Evolutionary conservation across 106 monocot species (phyloP).

Genomic region (Phalaenopsis aphrodite): DNA sequence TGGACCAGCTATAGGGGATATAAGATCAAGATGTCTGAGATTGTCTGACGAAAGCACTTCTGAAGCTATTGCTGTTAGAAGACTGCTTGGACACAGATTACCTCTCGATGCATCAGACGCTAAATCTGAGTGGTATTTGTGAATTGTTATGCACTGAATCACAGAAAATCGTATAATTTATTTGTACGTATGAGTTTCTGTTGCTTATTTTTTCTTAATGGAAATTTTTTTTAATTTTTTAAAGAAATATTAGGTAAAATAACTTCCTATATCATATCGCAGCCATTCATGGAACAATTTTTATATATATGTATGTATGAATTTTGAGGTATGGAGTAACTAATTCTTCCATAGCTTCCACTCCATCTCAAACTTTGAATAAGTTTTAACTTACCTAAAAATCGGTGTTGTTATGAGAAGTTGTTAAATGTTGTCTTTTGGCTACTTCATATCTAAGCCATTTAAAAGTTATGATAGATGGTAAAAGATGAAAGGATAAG

Average conservation of each 20-base stretch:
- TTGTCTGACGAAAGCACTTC: constrained; percentile 91
- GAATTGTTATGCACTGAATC: not conserved
- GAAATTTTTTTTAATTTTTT: not conserved
- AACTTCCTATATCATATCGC: too few species aligned
- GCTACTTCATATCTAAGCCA: not conserved
- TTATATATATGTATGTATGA: not conserved
- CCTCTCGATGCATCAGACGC: constrained; percentile 64
- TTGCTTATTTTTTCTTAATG: not conserved
- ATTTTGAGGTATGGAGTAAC: too few species aligned
- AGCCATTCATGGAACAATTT: not conserved
- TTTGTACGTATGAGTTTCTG: not conserved
- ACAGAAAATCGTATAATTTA: not conserved
- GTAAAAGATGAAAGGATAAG: not conserved
- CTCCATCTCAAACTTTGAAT: not conserved
- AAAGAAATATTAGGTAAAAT: not conserved
- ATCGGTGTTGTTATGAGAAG: not conserved
- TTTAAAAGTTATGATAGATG: not conserved
- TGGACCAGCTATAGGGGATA: constrained; percentile 97
- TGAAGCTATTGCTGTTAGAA: constrained; percentile 84
- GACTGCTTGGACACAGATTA: constrained; percentile 87
- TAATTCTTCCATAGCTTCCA: not conserved
- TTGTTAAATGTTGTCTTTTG: not conserved
- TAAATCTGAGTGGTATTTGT: constrained; percentile 75
- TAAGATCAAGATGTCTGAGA: constrained; percentile 90
- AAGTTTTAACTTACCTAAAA: not conserved